phyloP scores from a whole-genome alignment of 768 basidiomycete species.

The Termitomyces eurrhizus region DNA sequence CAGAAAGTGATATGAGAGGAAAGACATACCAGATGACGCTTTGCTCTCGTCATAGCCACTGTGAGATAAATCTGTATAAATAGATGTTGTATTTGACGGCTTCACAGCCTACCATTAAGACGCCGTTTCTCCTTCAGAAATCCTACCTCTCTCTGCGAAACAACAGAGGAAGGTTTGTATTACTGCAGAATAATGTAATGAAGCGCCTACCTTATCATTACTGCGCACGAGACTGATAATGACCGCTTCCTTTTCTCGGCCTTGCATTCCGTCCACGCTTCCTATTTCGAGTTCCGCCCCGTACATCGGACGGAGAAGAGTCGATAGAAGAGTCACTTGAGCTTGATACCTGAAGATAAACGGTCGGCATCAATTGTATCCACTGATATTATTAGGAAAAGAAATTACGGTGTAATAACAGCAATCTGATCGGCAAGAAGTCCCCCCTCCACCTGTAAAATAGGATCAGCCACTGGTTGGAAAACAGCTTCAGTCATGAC shows the following conservation, averaged over 20 bases:
- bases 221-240: slow-evolving; percentile 91
- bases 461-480: background rate
- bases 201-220: slow-evolving; percentile 62
- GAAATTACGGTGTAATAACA: slow-evolving; percentile 72
- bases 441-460: slow-evolving; percentile 51
- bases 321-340: slow-evolving; percentile 82
- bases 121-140: slow-evolving; percentile 92
- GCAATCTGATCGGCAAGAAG: slow-evolving; percentile 73
- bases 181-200: slow-evolving; percentile 7
- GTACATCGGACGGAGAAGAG: slow-evolving; percentile 67
- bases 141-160: slow-evolving; percentile 75
- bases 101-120: slow-evolving; percentile 63
- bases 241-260: slow-evolving; percentile 92
- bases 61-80: slow-evolving; percentile 5
- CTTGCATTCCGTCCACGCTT: slow-evolving; percentile 96
- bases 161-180: background rate
- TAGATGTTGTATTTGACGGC: background rate
- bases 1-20: background rate
- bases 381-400: background rate
- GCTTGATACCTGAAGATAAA: slow-evolving; percentile 76
- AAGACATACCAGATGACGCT: slow-evolving; percentile 72
- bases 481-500: background rate
- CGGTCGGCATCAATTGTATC: background rate
- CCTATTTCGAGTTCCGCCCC: slow-evolving; percentile 81
- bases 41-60: slow-evolving; percentile 93